These are phyloP conservation scores for Chlamydomonas schloesseri DNA, from an alignment of 139 green algal genomes.

Conservation along the genomic window DNA sequence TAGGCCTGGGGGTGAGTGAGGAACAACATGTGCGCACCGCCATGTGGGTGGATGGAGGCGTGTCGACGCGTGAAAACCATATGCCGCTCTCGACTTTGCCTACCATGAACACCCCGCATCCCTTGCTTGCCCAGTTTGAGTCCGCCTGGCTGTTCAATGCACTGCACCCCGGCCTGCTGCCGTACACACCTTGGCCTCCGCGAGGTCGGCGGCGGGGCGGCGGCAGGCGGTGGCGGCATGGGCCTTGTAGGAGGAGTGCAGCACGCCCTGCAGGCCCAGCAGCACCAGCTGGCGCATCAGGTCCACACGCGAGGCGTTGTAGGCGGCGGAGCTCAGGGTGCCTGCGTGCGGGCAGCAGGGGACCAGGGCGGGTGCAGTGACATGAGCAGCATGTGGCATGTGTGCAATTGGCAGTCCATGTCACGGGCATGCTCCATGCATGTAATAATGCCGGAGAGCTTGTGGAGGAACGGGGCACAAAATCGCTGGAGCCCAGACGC, in stretches of 20 bases:
- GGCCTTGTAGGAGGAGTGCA: slow-evolving; percentile 1
- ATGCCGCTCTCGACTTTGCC: no score
- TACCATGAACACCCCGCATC: not conserved
- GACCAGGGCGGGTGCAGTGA: no score
- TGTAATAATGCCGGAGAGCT: no score
- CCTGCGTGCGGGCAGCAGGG: not conserved
- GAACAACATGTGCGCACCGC: not conserved
- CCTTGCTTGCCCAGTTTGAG: not conserved
- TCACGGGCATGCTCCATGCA: no score
- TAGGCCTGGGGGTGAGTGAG: not conserved
- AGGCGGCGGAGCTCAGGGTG: not conserved
- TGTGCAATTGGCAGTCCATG: no score
- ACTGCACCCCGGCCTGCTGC: not conserved
- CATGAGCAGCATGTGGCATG: no score
- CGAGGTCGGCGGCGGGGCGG: not conserved
- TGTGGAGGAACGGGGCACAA: no score
- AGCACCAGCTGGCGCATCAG: not conserved
- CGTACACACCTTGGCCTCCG: not conserved
- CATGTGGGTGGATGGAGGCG: not conserved
- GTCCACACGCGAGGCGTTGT: not conserved
- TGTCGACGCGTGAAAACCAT: not conserved
- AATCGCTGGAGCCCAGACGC: no score
- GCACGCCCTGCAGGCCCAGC: not conserved
- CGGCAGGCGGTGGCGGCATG: not conserved
- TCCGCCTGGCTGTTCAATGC: not conserved